Conservation (phyloP, 345 rosid species). For the Acer campestre region DNA sequence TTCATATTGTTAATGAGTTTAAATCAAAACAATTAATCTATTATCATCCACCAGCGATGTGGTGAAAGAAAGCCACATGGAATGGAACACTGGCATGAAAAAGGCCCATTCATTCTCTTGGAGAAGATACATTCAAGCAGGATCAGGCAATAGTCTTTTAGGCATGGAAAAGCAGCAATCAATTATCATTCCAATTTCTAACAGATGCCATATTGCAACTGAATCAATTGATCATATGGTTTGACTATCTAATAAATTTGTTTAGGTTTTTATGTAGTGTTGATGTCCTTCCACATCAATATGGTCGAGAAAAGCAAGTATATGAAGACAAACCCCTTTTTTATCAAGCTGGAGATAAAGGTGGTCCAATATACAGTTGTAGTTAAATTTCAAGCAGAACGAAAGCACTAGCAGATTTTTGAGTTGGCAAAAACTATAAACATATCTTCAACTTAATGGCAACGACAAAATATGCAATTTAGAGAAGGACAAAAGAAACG, state of each 20-base stretch:
- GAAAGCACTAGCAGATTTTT: background rate
- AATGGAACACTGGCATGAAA: background rate
- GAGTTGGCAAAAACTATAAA: constrained; percentile 7
- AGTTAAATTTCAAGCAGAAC: background rate
- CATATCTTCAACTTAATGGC: background rate
- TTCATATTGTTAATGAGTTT: background rate
- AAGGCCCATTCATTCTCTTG: background rate
- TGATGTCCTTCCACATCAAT: background rate
- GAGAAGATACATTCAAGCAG: constrained; percentile 2
- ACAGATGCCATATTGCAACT: constrained; percentile 6
- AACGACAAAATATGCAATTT: background rate
- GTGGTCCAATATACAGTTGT: constrained; percentile 17
- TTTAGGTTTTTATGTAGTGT: background rate
- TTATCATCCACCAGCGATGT: background rate
- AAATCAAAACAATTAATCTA: background rate
- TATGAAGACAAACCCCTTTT: background rate
- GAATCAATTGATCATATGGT: background rate
- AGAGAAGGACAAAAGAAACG: background rate
- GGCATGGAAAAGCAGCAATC: constrained; percentile 5
- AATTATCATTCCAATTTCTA: background rate
- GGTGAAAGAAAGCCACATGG: background rate
- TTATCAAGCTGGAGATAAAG: background rate
- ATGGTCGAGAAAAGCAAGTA: background rate
- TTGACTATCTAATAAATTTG: background rate
- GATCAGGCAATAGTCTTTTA: background rate